These are phyloP conservation scores for Euphorbia pulcherrima DNA, from an alignment of 345 rosid species.

Conservation along the genomic window DNA sequence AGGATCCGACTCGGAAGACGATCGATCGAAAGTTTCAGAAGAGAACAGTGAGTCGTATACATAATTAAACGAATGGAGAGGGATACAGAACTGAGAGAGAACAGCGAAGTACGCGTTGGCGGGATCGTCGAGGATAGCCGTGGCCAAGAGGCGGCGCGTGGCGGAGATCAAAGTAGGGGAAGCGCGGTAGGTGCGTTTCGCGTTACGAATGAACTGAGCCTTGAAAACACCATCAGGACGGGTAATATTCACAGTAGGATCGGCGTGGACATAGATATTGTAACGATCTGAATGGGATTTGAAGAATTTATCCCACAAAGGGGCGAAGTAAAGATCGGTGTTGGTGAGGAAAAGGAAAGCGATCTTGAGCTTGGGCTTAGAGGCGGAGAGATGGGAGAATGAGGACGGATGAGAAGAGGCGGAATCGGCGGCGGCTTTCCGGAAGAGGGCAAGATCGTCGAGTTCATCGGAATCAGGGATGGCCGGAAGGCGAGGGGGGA, in stretches of 20 bases:
- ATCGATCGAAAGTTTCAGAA: constrained; percentile 49
- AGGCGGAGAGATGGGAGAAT: constrained; percentile 51
- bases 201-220: constrained; percentile 44
- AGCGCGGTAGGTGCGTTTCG: constrained; percentile 73
- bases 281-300: constrained; percentile 31
- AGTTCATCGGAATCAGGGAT: neutral
- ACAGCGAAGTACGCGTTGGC: constrained; percentile 82
- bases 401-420: constrained; percentile 16
- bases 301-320: constrained; percentile 77
- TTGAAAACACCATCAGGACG: constrained; percentile 42
- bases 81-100: constrained; percentile 77
- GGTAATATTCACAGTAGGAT: constrained; percentile 61
- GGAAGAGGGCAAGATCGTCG: constrained; percentile 45
- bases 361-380: constrained; percentile 54
- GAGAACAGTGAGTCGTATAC: constrained; percentile 56
- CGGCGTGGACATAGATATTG: constrained; percentile 88
- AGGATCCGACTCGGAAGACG: constrained; percentile 35
- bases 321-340: constrained; percentile 76
- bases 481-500: no score
- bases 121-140: constrained; percentile 81
- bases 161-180: constrained; percentile 91
- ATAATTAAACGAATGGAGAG: constrained; percentile 71
- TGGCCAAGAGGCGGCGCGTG: constrained; percentile 81
- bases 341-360: constrained; percentile 93
- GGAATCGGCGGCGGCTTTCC: constrained; percentile 39